Percentiles rank a stretch among this genome's conserved stretches.
Conservation (phyloP, 352 stramenopile genomes). For the Phytopythium sindhum region DNA sequence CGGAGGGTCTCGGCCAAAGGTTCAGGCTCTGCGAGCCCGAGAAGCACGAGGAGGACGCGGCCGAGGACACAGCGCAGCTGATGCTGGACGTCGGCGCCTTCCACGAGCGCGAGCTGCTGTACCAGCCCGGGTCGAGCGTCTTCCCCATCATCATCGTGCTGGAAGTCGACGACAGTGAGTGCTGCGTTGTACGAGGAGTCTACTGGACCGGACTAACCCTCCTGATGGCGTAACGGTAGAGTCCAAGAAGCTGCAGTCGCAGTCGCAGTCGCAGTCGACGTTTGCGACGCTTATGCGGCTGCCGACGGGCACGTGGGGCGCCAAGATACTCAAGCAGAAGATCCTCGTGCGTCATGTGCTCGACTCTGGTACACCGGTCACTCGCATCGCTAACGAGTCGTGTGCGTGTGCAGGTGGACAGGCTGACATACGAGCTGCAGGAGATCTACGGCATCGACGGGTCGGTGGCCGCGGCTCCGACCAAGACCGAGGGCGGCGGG, state of each 20-base stretch:
- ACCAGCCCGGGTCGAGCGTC: conserved; percentile 33
- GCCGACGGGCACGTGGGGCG: conserved; percentile 33
- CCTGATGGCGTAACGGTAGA: conserved; percentile 8
- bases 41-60: conserved; percentile 15
- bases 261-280: conserved; percentile 75
- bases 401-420: conserved; percentile 45
- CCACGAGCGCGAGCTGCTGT: conserved; percentile 33
- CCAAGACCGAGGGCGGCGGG: conserved; percentile 21
- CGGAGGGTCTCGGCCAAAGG: conserved; percentile 43
- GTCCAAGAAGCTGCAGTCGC: conserved; percentile 48
- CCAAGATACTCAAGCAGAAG: conserved; percentile 87
- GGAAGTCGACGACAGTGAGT: conserved; percentile 49
- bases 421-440: conserved; percentile 81
- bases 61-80: conserved; percentile 18
- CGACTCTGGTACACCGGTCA: not conserved
- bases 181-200: no score
- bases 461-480: conserved; percentile 43
- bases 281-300: conserved; percentile 71
- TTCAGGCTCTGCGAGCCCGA: conserved; percentile 31
- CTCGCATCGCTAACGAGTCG: not conserved
- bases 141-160: conserved; percentile 76
- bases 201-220: conserved; percentile 7
- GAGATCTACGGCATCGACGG: conserved; percentile 88
- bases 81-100: conserved; percentile 48
- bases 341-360: conserved; percentile 26